Base-by-base conservation (phyloP, 1,284 basidiomycete species). In the Vanrija humicola region DNA sequence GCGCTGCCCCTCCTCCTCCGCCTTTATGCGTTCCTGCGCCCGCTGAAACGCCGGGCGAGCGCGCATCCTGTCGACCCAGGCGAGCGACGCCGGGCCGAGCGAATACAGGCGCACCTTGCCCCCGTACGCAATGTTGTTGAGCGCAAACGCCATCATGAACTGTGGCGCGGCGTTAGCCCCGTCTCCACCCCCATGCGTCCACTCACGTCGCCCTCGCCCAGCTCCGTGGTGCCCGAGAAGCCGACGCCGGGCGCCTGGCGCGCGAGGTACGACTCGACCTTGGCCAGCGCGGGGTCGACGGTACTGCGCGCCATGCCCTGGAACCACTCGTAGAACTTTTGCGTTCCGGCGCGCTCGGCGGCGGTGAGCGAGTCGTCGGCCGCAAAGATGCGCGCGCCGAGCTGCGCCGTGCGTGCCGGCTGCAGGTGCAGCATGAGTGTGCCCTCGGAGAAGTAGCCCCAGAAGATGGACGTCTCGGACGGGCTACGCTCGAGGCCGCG, bases 391-490 rank as follows among this genome's bases (percentile, higher is more conserved):
- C 51, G 16, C 52, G 50, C 26, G 40, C 54, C 48, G 18, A 38
- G 38, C 50, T 38, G 6, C 6, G 66, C 34, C 39, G 64, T 62
- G 3, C 59, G 58, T 18, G 60, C 63, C 1, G 62, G 61, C 50
- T 72, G 68, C 16, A 75, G 57, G 19, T 64, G 54, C n/a, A 59
- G 59, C 66, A 75, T 69, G 45, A 69, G 56, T 25, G 54, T 62
- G 10, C 66, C 73, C 51, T 75, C 73, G 42, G 64, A 21, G 46
- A 67, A 73, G 60, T 72, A 67, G 43, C 51, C 47, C 70, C 70
- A 75, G 61, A 65, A 75, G 10, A 62, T 46, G 9, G 58, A 60
- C 26, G 54, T 43, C 21, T 62, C 53, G 7, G 60, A 61, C 1
- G 67, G 50, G 3, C 46, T 52, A 4, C 46, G 10, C 47, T 72